A percentile compares a stretch with the other conserved stretches of the same genome.
Conservation (phyloP, 2,329 filamentous ascomycete genomes). For the Paraphoma chrysanthemicola region DNA sequence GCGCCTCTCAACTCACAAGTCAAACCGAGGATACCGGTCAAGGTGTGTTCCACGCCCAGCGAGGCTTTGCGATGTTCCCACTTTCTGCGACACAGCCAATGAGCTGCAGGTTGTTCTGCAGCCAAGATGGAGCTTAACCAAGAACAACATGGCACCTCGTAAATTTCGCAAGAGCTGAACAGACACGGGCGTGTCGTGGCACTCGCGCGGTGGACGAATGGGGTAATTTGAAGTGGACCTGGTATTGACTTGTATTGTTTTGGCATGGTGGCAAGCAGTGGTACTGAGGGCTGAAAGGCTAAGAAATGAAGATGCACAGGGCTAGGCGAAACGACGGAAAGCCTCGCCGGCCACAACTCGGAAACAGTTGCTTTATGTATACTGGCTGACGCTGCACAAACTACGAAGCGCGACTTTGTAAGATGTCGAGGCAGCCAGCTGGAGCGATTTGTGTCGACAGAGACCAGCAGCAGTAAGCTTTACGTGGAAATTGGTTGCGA, state of each 20-base stretch:
- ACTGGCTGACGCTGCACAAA: neutral
- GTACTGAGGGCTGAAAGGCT: constrained; percentile 8
- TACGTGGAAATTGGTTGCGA: too few species aligned
- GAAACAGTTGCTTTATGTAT: neutral
- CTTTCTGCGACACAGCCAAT: constrained; percentile 14
- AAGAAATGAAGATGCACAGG: constrained; percentile 12
- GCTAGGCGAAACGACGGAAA: constrained; percentile 17
- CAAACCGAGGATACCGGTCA: constrained; percentile 19
- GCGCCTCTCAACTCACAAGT: constrained; percentile 4
- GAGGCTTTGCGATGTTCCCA: constrained; percentile 6
- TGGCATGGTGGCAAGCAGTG: constrained; percentile 13
- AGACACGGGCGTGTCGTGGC: constrained; percentile 27
- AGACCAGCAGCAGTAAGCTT: too few species aligned
- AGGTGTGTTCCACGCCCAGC: constrained; percentile 3
- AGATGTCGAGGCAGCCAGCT: neutral
- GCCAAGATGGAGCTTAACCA: constrained; percentile 15
- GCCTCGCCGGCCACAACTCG: neutral
- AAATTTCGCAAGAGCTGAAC: constrained; percentile 17
- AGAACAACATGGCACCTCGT: constrained; percentile 18
- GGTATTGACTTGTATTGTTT: constrained; percentile 19
- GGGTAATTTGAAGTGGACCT: constrained; percentile 25
- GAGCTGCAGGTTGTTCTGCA: constrained; percentile 3
- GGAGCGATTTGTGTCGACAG: too few species aligned
- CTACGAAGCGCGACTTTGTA: neutral
- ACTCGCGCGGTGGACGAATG: constrained; percentile 16